These are phyloP conservation scores for Eucalyptus camaldulensis DNA, from an alignment of 345 rosid species.

Conservation along the genomic window DNA sequence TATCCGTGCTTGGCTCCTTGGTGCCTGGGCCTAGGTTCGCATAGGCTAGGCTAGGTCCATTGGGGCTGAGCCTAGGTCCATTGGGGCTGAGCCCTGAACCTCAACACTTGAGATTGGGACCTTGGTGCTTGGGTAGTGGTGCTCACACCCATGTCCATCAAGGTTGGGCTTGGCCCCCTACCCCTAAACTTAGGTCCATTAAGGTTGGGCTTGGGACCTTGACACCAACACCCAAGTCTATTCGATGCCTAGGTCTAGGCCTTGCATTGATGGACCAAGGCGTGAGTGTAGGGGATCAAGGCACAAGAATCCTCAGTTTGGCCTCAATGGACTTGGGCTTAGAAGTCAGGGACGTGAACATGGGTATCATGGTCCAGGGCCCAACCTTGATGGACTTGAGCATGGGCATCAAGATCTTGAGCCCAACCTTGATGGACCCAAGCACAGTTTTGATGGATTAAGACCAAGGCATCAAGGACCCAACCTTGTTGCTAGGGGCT, in stretches of 20 bases:
- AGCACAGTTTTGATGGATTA: too few relatives aligned
- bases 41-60: background rate
- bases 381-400: too few relatives aligned
- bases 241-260: background rate
- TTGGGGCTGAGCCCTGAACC: background rate
- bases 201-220: background rate
- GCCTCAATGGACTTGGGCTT: too few relatives aligned
- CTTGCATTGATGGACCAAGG: background rate
- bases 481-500: too few relatives aligned
- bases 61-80: rapidly evolving
- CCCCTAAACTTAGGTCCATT: rapidly evolving
- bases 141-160: background rate
- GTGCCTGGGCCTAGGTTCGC: background rate
- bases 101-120: background rate
- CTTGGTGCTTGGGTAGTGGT: background rate
- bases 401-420: too few relatives aligned
- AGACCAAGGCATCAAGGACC: too few relatives aligned
- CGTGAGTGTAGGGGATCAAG: rapidly evolving
- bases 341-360: too few relatives aligned
- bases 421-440: too few relatives aligned
- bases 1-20: background rate
- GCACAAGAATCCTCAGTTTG: too few relatives aligned
- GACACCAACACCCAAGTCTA: background rate
- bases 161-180: rapidly evolving
- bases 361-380: too few relatives aligned